phyloP scores from a whole-genome alignment of 257 asterid genomes.

The Mitragyna speciosa region DNA sequence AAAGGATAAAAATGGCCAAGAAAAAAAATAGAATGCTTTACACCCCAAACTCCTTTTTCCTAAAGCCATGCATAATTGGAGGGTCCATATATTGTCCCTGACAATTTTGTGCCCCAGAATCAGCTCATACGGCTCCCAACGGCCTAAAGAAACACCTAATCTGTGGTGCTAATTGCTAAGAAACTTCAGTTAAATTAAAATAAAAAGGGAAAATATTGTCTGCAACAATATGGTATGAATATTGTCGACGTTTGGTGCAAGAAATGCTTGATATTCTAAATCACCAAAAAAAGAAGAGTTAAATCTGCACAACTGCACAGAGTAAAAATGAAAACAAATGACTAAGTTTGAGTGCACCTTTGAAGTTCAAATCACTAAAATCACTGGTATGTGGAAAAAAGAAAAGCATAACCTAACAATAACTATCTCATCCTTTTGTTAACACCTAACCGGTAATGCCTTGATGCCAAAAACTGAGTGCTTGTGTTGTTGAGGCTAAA shows the following conservation, averaged over 20 bases:
- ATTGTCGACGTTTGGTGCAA: too few relatives aligned
- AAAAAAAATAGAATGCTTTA: neutral
- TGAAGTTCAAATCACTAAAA: neutral
- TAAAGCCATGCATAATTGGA: constrained; percentile 1
- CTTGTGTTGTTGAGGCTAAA: neutral
- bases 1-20: neutral
- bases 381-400: neutral
- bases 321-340: neutral
- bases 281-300: neutral
- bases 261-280: too few relatives aligned
- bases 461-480: neutral
- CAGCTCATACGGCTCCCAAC: neutral
- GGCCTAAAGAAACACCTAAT: neutral
- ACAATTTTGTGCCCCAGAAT: neutral
- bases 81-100: neutral
- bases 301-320: neutral
- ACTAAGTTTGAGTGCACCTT: neutral
- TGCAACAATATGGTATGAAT: too few relatives aligned
- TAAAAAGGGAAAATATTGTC: too few relatives aligned
- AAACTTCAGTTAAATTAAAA: too few relatives aligned
- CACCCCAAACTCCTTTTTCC: neutral
- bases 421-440: neutral
- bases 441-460: neutral
- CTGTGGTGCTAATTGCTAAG: too few relatives aligned
- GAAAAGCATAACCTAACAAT: neutral